A percentile compares a stretch with the other conserved stretches of the same genome.
Evolutionary conservation across 805 yeast genomes (phyloP).

Genomic region (Wickerhamiella bombiphila): DNA sequence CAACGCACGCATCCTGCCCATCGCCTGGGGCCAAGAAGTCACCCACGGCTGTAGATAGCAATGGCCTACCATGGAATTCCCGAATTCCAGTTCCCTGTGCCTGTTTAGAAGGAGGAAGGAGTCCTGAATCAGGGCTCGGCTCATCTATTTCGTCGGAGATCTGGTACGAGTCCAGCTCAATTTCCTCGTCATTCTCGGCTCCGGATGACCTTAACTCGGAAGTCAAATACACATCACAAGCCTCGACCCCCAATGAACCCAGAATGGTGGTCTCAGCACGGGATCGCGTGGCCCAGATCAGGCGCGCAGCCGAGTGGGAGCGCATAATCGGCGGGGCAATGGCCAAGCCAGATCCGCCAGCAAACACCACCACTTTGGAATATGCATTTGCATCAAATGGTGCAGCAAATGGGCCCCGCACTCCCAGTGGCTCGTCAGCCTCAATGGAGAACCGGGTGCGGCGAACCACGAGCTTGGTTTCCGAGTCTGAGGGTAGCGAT

Average conservation of each 20-base stretch:
- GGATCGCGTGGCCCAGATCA: conserved; percentile 7
- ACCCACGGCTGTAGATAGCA: conserved; percentile 4
- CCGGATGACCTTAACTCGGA: no score
- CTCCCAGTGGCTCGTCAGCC: conserved; percentile 22
- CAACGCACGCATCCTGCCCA: conserved; percentile 7
- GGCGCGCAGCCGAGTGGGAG: conserved; percentile 1
- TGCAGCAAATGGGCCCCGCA: conserved; percentile 27
- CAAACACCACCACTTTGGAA: conserved; percentile 12
- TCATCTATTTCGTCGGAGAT: conserved; percentile 6
- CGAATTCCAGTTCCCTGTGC: conserved; percentile 1
- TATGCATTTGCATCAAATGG: conserved; percentile 16
- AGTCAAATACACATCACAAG: conserved; percentile 15
- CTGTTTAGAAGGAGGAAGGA: neutral
- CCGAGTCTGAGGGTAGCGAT: conserved; percentile 34
- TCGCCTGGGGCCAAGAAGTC: conserved; percentile 1
- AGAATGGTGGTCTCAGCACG: conserved; percentile 1
- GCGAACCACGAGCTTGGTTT: conserved; percentile 23
- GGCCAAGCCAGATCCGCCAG: conserved; percentile 17
- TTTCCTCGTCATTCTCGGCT: conserved; percentile 4
- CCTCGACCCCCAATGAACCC: conserved; percentile 5
- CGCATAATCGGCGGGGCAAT: conserved; percentile 2
- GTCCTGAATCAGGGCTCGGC: neutral
- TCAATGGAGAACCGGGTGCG: conserved; percentile 24
- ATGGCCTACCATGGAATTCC: conserved; percentile 12
- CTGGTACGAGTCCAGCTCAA: conserved; percentile 10